Base-by-base conservation (phyloP, 1,139 yeast species). In the Saccharomyces hybrid region DNA sequence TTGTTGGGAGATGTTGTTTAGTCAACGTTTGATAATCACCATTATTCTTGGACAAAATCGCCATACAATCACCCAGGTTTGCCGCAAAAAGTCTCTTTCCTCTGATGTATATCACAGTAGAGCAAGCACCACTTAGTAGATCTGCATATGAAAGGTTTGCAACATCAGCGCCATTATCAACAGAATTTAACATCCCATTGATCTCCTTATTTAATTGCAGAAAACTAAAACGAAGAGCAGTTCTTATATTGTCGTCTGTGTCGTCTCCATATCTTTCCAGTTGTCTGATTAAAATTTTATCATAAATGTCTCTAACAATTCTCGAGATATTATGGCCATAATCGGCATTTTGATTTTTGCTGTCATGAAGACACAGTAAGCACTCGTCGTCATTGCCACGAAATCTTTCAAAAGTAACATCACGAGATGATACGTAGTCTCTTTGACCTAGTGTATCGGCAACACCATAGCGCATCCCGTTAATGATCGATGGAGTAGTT, bases 41-140 rank as follows among this genome's bases (percentile, higher is more conserved):
- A 69, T 88, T 88, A 48, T 83, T 80, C 58, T 86, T 80, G 4
- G 96, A 84, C 54, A 93, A 70, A 53, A 93, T 77, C 0, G 91
- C 93, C 77, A 86, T 87, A 2, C 88, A 82, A 66, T 93, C 98
- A 64, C 99, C 99, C 54, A 88, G 81, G 63, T 91, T 91, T 2
- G 97, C 97, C 19, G 91, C 79, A 68, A 85, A 90, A 31, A 91
- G 70, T 56, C 76, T 78, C 55, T 80, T 80, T 38, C 85, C 95
- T 58, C 81, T 82, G 59, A 93, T 78, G 67, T 88, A 95, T 11
- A 89, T 78, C 19, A 90, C 82, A 0, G 97, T 84, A 0, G 89
- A 87, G 52, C 96, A 82, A 50, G 96, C 86, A 11, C 99, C 99
- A n/a, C 93, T 82, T 51, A 79, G 73, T 7, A 84, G 80, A 68